A percentile compares a stretch with the other conserved stretches of the same genome.
Evolutionary conservation across 495 filamentous ascomycete genomes (phyloP).

Genomic region (Lichina pygmaea): DNA sequence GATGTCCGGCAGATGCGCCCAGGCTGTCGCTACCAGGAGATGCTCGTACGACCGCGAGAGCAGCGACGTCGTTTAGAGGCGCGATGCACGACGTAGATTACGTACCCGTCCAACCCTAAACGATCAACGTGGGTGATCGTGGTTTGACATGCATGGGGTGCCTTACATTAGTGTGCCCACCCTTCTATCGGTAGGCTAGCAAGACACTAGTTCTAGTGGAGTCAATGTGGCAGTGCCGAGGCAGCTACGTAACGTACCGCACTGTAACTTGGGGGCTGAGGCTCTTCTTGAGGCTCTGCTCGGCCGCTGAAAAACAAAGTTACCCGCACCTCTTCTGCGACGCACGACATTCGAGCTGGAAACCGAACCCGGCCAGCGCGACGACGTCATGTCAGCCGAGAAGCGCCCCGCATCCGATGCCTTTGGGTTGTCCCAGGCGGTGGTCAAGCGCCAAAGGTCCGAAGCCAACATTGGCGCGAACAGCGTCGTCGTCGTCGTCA

Average conservation of each 20-base stretch:
- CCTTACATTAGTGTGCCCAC: background rate
- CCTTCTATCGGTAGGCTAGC: background rate
- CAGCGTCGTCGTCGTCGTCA: slow-evolving; percentile 29
- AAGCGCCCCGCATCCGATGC: slow-evolving; percentile 66
- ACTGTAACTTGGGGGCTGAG: no score
- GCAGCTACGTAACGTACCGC: no score
- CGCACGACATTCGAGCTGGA: background rate
- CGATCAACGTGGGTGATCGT: background rate
- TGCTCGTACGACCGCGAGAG: background rate
- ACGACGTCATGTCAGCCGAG: slow-evolving; percentile 44
- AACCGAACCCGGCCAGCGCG: background rate
- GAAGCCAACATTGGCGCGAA: slow-evolving; percentile 34
- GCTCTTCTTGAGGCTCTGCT: no score
- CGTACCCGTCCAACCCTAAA: no score
- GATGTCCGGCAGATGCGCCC: background rate
- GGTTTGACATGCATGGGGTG: background rate
- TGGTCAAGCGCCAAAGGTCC: slow-evolving; percentile 71
- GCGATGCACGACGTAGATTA: no score
- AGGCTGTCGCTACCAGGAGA: background rate
- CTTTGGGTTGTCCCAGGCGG: slow-evolving; percentile 52
- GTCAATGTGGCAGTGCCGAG: no score
- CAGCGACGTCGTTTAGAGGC: no score
- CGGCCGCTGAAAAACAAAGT: no score
- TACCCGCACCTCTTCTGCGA: no score
- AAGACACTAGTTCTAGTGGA: no score